Base-by-base conservation (phyloP, 208 protist species). In the Kentomonas sorsogonicus region DNA sequence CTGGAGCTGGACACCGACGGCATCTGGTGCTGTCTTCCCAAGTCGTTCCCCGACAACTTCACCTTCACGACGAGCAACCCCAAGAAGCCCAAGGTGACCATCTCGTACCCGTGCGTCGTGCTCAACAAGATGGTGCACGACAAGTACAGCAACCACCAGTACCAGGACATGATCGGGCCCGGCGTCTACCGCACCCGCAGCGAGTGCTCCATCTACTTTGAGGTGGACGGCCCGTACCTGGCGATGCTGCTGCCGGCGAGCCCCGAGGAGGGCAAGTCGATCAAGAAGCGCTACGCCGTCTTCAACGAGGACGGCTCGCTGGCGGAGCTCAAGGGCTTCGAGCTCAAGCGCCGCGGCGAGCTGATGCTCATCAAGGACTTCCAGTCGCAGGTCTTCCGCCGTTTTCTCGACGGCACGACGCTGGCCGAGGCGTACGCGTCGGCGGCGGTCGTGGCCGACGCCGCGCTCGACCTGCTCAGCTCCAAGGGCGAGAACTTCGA, bases 1-100 rank as follows among this genome's bases (percentile, higher is more conserved):
- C 93, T 99, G 0, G 99, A 99, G 77, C 88, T 99, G 0, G 99
- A 99, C 77, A 99, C 99, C 13, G 99, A 99, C 83, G 99, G 99
- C 62, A 99, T 99, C 70, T 99, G 99, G 99, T 99, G 98, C 83
- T 95, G 91, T 27, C 77, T 99, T 20, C 99, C 99, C 0, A 66
- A 66, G 22, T 86, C 79, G 15, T 99, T 99, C 68, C 98, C 98
- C 11, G 93, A 99, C 47, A 96, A 98, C 65, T 97, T 98, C 67
- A 92, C 74, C 1, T 93, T 99, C 48, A 83, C 60, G 18, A 89
- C 74, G 11, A 69, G 46, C 31, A 77, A 82, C 47, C 46, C 74
- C 4, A 69, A 72, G 13, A 84, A 82, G 60, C 53, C 73, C 23
- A 93, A 88, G 60, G 57, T 93, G 15, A 60, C 48, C 23, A 76